Evolutionary conservation across 2,329 filamentous ascomycete species (phyloP).

Genomic region (Fusarium sp.): DNA sequence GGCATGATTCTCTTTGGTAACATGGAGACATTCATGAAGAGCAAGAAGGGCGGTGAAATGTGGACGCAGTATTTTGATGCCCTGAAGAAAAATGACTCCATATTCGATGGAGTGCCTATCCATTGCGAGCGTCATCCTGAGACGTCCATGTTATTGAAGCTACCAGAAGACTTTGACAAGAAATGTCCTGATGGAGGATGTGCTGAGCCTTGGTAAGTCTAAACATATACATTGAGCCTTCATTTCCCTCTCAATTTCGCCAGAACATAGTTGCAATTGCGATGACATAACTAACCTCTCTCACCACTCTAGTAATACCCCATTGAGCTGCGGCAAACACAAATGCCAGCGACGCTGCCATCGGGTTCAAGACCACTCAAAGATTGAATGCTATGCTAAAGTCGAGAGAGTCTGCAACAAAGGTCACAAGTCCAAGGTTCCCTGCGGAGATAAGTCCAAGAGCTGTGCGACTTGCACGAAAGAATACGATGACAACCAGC

Average conservation of each 20-base stretch:
- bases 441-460: conserved; percentile 57
- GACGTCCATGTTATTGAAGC: conserved; percentile 58
- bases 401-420: conserved; percentile 62
- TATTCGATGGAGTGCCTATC: conserved; percentile 72
- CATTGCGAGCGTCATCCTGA: conserved; percentile 70
- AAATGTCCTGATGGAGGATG: conserved; percentile 79
- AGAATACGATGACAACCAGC: conserved; percentile 60
- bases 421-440: conserved; percentile 60
- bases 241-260: too few relatives aligned
- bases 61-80: conserved; percentile 70
- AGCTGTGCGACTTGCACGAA: conserved; percentile 64
- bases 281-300: not conserved
- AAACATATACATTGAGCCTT: too few relatives aligned
- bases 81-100: conserved; percentile 61
- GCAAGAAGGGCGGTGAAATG: conserved; percentile 53
- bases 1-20: conserved; percentile 78
- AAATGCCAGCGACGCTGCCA: conserved; percentile 72
- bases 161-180: conserved; percentile 68
- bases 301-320: conserved; percentile 54
- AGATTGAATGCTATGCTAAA: conserved; percentile 50
- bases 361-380: conserved; percentile 67
- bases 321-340: conserved; percentile 69
- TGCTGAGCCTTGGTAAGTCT: conserved; percentile 66
- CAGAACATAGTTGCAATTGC: too few relatives aligned
- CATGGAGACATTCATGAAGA: conserved; percentile 71